A percentile compares a stretch with the other conserved stretches of the same genome.
Conservation (phyloP, 2,329 filamentous ascomycete species). For the Aaosphaeria arxii region DNA sequence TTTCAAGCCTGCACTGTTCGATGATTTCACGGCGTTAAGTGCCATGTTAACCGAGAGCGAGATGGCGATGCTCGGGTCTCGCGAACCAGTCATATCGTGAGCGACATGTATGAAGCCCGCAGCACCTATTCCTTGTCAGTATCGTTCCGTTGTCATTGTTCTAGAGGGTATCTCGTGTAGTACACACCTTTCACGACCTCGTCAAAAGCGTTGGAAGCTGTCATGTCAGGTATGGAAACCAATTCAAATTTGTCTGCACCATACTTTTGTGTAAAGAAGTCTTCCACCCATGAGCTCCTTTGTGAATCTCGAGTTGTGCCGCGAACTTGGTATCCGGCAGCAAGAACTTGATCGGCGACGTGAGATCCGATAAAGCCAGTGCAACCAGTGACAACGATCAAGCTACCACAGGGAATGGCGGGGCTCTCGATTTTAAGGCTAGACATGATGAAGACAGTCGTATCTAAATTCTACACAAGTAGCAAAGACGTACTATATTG, state of each 20-base stretch:
- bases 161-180: neutral
- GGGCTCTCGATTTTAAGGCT: neutral
- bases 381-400: conserved; percentile 35
- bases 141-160: neutral
- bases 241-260: conserved; percentile 22
- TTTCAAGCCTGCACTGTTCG: conserved; percentile 33
- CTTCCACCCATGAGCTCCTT: conserved; percentile 27
- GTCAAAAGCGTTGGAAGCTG: conserved; percentile 16
- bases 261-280: conserved; percentile 26
- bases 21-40: conserved; percentile 1
- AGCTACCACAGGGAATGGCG: neutral
- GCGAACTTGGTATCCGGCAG: conserved; percentile 32
- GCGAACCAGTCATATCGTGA: conserved; percentile 28
- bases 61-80: conserved; percentile 43
- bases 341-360: conserved; percentile 28
- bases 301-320: conserved; percentile 28
- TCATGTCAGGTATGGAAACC: conserved; percentile 6
- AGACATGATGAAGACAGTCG: no score
- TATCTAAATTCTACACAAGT: no score
- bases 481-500: no score
- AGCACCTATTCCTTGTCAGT: conserved; percentile 12
- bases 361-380: conserved; percentile 36
- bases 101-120: conserved; percentile 5
- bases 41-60: conserved; percentile 36
- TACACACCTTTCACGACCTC: neutral